Conservation (phyloP, 225 moss, liverwort and hornwort species). For the Polytrichum formosum region DNA sequence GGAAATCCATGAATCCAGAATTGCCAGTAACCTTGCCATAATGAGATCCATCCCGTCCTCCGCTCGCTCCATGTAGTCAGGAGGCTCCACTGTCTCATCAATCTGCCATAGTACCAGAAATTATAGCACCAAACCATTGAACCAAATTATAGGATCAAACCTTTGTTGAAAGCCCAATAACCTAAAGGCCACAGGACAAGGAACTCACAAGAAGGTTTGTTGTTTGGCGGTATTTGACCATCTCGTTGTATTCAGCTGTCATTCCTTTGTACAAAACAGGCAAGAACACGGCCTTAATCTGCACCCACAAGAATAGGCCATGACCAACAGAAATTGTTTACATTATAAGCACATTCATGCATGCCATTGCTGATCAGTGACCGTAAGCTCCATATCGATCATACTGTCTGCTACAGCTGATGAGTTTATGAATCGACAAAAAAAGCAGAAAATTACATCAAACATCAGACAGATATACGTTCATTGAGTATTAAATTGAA, state of each 20-base stretch:
- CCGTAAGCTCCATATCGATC: no score
- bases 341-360: no score
- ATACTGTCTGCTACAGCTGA: no score
- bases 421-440: no score
- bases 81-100: constrained; percentile 39
- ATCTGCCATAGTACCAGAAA: constrained; percentile 20
- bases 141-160: no score
- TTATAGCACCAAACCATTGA: not conserved
- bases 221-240: constrained; percentile 35
- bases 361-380: no score
- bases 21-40: constrained; percentile 15
- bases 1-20: constrained; percentile 42
- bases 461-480: no score
- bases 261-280: constrained; percentile 27
- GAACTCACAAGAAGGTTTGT: constrained; percentile 34
- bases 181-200: not conserved
- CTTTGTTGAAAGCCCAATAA: no score
- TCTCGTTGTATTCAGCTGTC: constrained; percentile 31
- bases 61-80: constrained; percentile 23
- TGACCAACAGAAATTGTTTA: no score
- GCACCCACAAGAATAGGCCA: not conserved
- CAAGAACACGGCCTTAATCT: constrained; percentile 34
- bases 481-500: not conserved
- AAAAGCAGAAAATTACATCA: no score
- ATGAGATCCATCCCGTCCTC: constrained; percentile 33